Evolutionary conservation across 129 eudicot species (phyloP).

Genomic region (Helichrysum umbraculigerum): DNA sequence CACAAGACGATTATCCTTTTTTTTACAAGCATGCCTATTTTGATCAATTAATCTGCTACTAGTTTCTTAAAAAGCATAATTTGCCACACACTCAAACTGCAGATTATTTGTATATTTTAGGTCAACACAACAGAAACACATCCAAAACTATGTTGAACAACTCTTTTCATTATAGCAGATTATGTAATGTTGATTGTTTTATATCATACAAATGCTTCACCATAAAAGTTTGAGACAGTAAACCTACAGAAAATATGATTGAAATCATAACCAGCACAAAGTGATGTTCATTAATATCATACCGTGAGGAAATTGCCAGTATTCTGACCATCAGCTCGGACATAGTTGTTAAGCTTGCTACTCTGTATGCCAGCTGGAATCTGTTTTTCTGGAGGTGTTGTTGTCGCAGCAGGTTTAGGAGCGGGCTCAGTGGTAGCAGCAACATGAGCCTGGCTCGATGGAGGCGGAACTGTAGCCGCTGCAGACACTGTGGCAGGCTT

Average conservation of each 20-base stretch:
- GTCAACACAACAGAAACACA: background rate
- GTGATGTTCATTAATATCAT: conserved; percentile 23
- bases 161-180: background rate
- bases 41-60: background rate
- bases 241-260: background rate
- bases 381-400: conserved; percentile 54
- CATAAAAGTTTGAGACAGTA: background rate
- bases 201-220: background rate
- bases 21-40: background rate
- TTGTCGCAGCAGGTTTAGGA: conserved; percentile 43
- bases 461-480: conserved; percentile 23
- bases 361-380: conserved; percentile 77
- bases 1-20: background rate
- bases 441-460: conserved; percentile 31
- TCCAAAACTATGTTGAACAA: background rate
- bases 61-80: background rate
- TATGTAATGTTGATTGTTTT: background rate
- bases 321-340: conserved; percentile 81
- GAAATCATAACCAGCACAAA: conserved; percentile 2
- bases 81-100: background rate
- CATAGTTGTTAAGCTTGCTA: conserved; percentile 57
- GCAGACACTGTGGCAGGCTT: conserved; percentile 46
- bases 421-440: conserved; percentile 36
- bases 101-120: background rate
- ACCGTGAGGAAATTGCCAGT: conserved; percentile 84